phyloP scores from a whole-genome alignment of 2,329 filamentous ascomycete genomes.

The Stagonosporopsis rhizophila region DNA sequence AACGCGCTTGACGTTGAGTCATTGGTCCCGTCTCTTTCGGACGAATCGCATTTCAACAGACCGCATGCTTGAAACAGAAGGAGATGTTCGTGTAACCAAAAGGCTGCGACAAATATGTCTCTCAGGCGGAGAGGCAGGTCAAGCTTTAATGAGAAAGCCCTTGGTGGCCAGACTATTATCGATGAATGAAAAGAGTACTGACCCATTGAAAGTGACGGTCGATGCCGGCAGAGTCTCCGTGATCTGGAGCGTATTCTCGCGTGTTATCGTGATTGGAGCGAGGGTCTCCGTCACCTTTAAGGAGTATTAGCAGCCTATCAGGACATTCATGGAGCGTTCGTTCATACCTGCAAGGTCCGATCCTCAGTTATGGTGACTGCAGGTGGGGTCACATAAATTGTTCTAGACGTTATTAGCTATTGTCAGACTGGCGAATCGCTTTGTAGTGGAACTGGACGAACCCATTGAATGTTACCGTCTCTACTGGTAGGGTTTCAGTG shows the following conservation, averaged over 20 bases:
- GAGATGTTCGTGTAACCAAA: no score
- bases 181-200: not conserved
- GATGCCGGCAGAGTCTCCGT: conserved; percentile 3
- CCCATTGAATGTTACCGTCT: conserved; percentile 8
- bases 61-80: no score
- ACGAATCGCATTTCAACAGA: no score
- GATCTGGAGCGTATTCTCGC: not conserved
- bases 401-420: not conserved
- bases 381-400: conserved; percentile 1
- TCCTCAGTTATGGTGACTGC: not conserved
- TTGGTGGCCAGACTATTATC: no score
- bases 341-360: not conserved
- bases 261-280: not conserved
- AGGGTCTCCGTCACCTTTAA: not conserved
- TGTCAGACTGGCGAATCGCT: not conserved
- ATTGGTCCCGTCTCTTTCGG: no score
- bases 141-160: no score
- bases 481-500: conserved; percentile 4
- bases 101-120: no score
- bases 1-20: no score
- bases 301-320: not conserved
- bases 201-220: conserved; percentile 7
- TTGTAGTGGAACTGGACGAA: not conserved
- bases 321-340: not conserved
- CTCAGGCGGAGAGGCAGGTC: no score